A percentile compares a stretch with the other conserved stretches of the same genome.
Evolutionary conservation across 192 early-diverging fungal genomes (phyloP).

Genomic region (Dimargaris verticillata): DNA sequence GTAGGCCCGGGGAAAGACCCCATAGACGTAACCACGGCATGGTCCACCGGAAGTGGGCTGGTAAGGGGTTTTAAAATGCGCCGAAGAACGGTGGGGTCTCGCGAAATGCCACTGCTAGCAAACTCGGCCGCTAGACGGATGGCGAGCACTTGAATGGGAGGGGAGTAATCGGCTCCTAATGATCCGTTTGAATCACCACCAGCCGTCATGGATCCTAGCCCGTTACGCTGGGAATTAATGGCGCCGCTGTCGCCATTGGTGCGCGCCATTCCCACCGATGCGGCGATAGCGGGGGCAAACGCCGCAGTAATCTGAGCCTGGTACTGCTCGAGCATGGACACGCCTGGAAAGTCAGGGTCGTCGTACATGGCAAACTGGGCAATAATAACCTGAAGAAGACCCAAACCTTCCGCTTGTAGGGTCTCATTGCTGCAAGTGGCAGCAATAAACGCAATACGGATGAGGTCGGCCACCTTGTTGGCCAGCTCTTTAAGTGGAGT

Average conservation of each 20-base stretch:
- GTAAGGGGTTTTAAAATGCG: slow-evolving; percentile 4
- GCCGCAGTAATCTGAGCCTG: slow-evolving; percentile 88
- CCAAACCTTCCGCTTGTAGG: slow-evolving; percentile 62
- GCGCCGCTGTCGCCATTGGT: not conserved
- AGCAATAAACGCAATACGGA: slow-evolving; percentile 80
- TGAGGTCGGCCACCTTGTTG: slow-evolving; percentile 53
- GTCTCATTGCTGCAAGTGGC: slow-evolving; percentile 59
- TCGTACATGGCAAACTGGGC: slow-evolving; percentile 49
- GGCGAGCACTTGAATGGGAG: slow-evolving; percentile 57
- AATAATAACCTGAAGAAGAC: slow-evolving; percentile 60
- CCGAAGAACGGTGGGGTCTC: not conserved
- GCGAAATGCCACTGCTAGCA: slow-evolving; percentile 62
- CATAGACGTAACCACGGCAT: not conserved
- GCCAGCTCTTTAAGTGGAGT: slow-evolving; percentile 25
- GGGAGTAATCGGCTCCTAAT: slow-evolving; percentile 54
- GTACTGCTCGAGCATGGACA: slow-evolving; percentile 75
- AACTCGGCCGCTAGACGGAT: slow-evolving; percentile 68
- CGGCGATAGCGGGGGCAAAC: slow-evolving; percentile 51
- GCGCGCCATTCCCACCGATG: not conserved
- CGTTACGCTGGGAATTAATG: not conserved
- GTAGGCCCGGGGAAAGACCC: not conserved
- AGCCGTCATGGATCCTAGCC: not conserved
- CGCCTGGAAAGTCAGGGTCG: slow-evolving; percentile 83
- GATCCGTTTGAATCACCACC: not conserved
- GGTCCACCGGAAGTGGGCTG: not conserved